Percentiles rank a stretch among this genome's conserved stretches.
phyloP scores from a whole-genome alignment of 129 eudicot genomes.

The Saposhnikovia divaricata region DNA sequence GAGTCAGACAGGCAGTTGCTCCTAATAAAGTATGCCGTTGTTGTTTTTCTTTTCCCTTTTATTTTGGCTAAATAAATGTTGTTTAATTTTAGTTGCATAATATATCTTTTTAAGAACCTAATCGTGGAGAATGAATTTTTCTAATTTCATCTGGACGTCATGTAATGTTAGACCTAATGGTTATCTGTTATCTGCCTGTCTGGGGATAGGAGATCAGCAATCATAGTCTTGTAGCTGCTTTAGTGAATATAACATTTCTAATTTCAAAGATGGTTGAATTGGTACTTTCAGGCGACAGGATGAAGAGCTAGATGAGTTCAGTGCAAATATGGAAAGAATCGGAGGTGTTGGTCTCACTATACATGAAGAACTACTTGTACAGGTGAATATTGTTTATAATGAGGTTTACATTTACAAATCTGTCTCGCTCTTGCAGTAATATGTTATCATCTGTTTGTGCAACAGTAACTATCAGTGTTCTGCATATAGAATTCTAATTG shows the following conservation, averaged over 20 bases:
- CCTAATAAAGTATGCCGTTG: constrained; percentile 42
- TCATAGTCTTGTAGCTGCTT: not conserved
- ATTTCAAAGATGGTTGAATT: not conserved
- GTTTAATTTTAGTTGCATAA: not conserved
- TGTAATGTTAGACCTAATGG: not conserved
- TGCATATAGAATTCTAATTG: not conserved
- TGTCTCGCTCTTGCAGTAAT: not conserved
- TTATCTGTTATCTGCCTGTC: not conserved
- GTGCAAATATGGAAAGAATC: constrained; percentile 72
- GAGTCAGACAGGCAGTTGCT: constrained; percentile 69
- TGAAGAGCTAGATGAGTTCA: constrained; percentile 73
- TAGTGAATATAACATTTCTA: not conserved
- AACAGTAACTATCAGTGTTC: not conserved
- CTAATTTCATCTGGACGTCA: not conserved
- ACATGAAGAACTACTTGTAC: constrained; percentile 72
- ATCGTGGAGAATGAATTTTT: too few relatives aligned
- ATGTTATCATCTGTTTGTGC: not conserved
- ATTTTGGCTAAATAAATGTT: too few relatives aligned
- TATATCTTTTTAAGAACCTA: not conserved
- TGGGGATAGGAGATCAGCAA: not conserved
- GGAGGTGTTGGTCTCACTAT: constrained; percentile 84
- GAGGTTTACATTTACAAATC: not conserved
- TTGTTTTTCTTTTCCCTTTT: not conserved
- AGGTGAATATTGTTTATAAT: constrained; percentile 26
- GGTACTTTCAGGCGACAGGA: constrained; percentile 65